Conservation (phyloP, 139 green algal genomes). For the Pleodorina starrii region DNA sequence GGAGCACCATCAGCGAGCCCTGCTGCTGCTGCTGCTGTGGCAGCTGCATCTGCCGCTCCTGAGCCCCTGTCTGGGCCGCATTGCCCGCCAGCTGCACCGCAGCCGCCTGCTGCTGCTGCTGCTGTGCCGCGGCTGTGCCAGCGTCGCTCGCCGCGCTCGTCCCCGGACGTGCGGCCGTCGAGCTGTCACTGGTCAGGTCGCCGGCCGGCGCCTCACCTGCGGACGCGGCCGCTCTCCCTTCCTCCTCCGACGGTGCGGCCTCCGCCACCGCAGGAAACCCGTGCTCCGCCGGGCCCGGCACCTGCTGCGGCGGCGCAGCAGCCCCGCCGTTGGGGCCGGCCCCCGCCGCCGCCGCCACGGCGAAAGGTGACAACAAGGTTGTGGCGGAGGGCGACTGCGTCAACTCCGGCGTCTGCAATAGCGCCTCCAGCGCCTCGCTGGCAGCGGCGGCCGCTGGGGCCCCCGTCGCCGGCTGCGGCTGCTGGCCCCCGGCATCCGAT, state of each 20-base stretch:
- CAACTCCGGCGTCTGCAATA: background rate
- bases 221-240: background rate
- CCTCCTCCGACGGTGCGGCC: background rate
- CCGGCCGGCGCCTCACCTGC: too few relatives aligned
- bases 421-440: background rate
- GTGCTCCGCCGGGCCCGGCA: background rate
- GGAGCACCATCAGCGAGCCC: background rate
- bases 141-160: too few relatives aligned
- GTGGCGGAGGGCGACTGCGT: background rate
- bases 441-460: background rate
- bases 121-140: too few relatives aligned
- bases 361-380: conserved; percentile 11
- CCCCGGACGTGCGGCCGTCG: too few relatives aligned
- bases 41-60: background rate
- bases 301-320: too few relatives aligned
- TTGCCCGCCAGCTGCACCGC: background rate
- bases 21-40: conserved; percentile 24
- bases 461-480: background rate
- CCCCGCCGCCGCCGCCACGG: background rate
- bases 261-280: background rate
- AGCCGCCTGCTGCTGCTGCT: background rate
- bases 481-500: too few relatives aligned
- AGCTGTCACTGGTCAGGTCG: too few relatives aligned
- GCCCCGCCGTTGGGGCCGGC: too few relatives aligned
- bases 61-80: background rate